These are phyloP conservation scores for Metschnikowia anglica DNA, from an alignment of 805 yeast species.

Conservation along the genomic window DNA sequence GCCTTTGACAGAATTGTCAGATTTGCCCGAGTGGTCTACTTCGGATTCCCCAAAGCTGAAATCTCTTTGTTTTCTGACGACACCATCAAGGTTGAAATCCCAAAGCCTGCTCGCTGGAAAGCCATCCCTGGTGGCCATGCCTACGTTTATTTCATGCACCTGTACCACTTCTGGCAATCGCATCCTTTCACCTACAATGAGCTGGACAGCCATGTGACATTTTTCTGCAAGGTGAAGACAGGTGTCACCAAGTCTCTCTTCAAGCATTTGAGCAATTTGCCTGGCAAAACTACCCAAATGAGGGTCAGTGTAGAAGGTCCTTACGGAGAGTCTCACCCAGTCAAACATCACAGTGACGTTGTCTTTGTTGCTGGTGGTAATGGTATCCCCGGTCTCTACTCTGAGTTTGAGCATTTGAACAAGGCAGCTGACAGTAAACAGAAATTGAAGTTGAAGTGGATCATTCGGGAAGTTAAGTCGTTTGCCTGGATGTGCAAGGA, in stretches of 20 bases:
- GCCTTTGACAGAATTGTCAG: slow-evolving; percentile 39
- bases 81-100: slow-evolving; percentile 46
- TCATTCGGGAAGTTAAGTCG: slow-evolving; percentile 38
- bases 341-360: slow-evolving; percentile 51
- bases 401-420: slow-evolving; percentile 37
- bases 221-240: slow-evolving; percentile 37
- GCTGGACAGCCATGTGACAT: slow-evolving; percentile 22
- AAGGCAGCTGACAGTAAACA: slow-evolving; percentile 12
- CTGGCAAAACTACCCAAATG: slow-evolving; percentile 28
- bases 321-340: slow-evolving; percentile 55
- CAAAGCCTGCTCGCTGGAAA: slow-evolving; percentile 49
- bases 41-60: slow-evolving; percentile 38
- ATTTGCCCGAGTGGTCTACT: slow-evolving; percentile 27
- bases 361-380: slow-evolving; percentile 71
- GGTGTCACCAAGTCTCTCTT: slow-evolving; percentile 38
- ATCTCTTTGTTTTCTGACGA: slow-evolving; percentile 41
- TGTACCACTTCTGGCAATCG: slow-evolving; percentile 59
- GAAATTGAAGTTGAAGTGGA: slow-evolving; percentile 35
- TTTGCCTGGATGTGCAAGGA: slow-evolving; percentile 42
- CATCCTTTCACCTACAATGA: slow-evolving; percentile 53
- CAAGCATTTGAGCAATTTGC: slow-evolving; percentile 26
- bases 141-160: slow-evolving; percentile 55
- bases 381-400: slow-evolving; percentile 61
- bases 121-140: slow-evolving; percentile 57
- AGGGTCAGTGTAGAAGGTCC: slow-evolving; percentile 61